Base-by-base conservation (phyloP, 73 alveolate species). In the Blepharisma japonicum region DNA sequence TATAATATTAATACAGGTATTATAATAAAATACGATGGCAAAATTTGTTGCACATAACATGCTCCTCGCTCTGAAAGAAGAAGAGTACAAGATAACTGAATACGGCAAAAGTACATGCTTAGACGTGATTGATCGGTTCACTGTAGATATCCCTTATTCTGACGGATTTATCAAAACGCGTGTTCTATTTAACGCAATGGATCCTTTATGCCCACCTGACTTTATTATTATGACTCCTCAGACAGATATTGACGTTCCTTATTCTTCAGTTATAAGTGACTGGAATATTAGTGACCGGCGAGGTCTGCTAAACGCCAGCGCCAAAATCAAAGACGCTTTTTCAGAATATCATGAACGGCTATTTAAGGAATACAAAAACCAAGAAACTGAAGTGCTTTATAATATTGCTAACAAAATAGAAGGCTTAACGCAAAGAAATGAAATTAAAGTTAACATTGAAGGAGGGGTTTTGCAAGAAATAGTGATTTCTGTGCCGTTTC, bases 111-210 rank as follows among this genome's bases (percentile, higher is more conserved):
- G 67, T 20, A 53, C 67, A 53, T 53, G n/a, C 67, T 20, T 53
- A 11, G 67, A 53, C 23, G 23, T 53, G 23, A 14, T 14, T 20
- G 74, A 61, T 25, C 38, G 74, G 0, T 61, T 61, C 74, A 61
- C 74, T 14, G 74, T 61, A 14, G 74, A 61, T 39, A 25, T 61
- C 48, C 74, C 74, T 14, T 25, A 61, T 61, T n/a, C 74, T n/a
- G 23, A 25, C 38, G 14, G 18, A 8, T 18, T 0, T 25, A 18
- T 61, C 11, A 61, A 25, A 61, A 11, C 46, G 14, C 74, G 74
- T 14, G 47, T 61, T 25, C 14, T 61, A 25, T 61, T 61, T 9
- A 18, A 14, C 11, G 46, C 46, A 14, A 25, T 39, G n/a, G 74
- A 61, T 61, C 74, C 74, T 20, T 25, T 2, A 1, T 9, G 14